Percentiles rank a stretch among this genome's conserved stretches.
Evolutionary conservation across 2,329 filamentous ascomycete species (phyloP).

Genomic region (Trichoderma sp.): DNA sequence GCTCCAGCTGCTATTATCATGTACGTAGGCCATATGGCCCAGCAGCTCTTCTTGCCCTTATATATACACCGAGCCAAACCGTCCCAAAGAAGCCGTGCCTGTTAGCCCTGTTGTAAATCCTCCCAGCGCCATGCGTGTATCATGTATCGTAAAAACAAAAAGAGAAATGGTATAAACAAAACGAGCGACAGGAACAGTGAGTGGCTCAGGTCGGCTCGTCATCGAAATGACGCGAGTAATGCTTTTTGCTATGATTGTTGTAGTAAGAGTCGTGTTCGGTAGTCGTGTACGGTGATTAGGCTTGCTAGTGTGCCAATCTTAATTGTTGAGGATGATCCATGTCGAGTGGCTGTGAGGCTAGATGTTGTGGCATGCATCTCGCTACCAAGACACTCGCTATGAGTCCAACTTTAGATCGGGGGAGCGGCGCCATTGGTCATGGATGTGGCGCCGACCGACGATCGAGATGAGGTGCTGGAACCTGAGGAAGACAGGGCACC

Average conservation of each 20-base stretch:
- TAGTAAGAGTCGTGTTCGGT: constrained; percentile 4
- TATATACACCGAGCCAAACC: not conserved
- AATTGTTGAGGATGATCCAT: not conserved
- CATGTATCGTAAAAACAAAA: constrained; percentile 20
- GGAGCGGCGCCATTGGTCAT: constrained; percentile 39
- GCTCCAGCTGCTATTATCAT: constrained; percentile 5
- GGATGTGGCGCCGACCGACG: constrained; percentile 28
- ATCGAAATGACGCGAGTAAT: not conserved
- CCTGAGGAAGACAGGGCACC: constrained; percentile 37
- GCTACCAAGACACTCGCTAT: not conserved
- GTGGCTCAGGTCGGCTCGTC: constrained; percentile 9
- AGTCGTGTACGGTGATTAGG: not conserved
- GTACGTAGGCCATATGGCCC: not conserved
- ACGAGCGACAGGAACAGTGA: constrained; percentile 2
- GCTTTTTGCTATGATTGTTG: not conserved
- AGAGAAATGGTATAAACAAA: not conserved
- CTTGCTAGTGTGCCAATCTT: not conserved
- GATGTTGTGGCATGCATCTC: not conserved
- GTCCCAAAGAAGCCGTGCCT: not conserved
- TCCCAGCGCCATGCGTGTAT: constrained; percentile 28
- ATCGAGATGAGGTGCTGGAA: constrained; percentile 30
- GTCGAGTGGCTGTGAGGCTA: not conserved
- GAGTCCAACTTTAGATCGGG: not conserved
- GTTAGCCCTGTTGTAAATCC: constrained; percentile 4
- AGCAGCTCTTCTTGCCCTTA: not conserved